A percentile compares a stretch with the other conserved stretches of the same genome.
These are phyloP conservation scores for Dalechampia spathulata DNA, from an alignment of 441 rosid genomes.

Conservation along the genomic window DNA sequence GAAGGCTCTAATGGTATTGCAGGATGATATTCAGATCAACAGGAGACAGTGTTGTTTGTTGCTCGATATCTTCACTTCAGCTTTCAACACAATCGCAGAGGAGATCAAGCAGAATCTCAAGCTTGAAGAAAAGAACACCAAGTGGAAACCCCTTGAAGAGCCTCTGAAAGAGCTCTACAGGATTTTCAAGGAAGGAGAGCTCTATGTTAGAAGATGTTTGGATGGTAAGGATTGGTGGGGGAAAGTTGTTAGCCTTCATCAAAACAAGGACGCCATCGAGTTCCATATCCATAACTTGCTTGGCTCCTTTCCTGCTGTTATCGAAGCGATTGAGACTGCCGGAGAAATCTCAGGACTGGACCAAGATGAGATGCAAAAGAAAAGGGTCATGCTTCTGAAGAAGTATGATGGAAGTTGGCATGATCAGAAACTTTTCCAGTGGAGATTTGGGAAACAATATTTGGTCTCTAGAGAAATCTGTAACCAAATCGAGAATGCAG, in stretches of 20 bases:
- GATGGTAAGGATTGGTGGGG: conserved; percentile 86
- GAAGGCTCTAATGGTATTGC: conserved; percentile 82
- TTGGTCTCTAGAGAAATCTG: conserved; percentile 48
- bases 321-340: conserved; percentile 79
- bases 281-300: conserved; percentile 80
- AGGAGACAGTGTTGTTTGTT: conserved; percentile 64
- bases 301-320: conserved; percentile 54
- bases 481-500: conserved; percentile 41
- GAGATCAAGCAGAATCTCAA: conserved; percentile 67
- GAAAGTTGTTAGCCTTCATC: conserved; percentile 60
- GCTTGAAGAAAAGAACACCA: conserved; percentile 72
- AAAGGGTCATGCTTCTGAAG: conserved; percentile 49
- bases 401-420: conserved; percentile 80
- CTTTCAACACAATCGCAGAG: conserved; percentile 61
- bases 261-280: conserved; percentile 74
- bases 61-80: conserved; percentile 48
- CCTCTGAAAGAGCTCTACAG: conserved; percentile 71
- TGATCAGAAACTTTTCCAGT: conserved; percentile 71
- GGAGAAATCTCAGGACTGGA: conserved; percentile 84
- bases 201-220: conserved; percentile 65
- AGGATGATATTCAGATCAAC: conserved; percentile 65
- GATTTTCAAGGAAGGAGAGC: conserved; percentile 85
- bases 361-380: conserved; percentile 67
- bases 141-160: conserved; percentile 81
- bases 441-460: conserved; percentile 83